These are phyloP conservation scores for Eleusine indica DNA, from an alignment of 176 grass and related monocot species.

Conservation along the genomic window DNA sequence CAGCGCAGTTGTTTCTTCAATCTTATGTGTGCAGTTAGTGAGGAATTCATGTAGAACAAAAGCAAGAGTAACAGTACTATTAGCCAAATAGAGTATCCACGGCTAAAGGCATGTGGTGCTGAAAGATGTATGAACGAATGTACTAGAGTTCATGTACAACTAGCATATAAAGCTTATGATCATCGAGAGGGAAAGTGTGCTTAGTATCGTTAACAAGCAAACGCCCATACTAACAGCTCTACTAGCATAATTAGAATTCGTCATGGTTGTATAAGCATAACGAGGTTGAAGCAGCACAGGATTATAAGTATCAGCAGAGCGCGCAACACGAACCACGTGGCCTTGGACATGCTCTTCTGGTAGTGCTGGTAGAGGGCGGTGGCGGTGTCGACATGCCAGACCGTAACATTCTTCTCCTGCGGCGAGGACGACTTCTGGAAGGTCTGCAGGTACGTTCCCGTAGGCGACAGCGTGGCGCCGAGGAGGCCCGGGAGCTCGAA, in stretches of 20 bases:
- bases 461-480: constrained; percentile 65
- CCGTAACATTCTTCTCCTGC: constrained; percentile 84
- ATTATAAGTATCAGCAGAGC: not conserved
- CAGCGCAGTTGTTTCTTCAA: not conserved
- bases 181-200: not conserved
- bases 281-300: not conserved
- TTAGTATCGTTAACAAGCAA: not conserved
- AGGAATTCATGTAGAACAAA: not conserved
- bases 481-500: constrained; percentile 82
- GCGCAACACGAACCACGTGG: constrained; percentile 61
- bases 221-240: not conserved
- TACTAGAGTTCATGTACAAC: not conserved
- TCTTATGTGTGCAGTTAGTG: not conserved
- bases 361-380: constrained; percentile 63
- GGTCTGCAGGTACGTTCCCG: constrained; percentile 81
- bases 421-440: constrained; percentile 81
- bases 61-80: constrained; percentile 7
- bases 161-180: not conserved
- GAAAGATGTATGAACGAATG: not conserved
- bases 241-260: not conserved
- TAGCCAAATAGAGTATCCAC: constrained; percentile 19
- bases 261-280: not conserved
- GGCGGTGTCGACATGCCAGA: constrained; percentile 70
- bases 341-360: constrained; percentile 92
- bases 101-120: not conserved